Evolutionary conservation across 169 alveolate genomes (phyloP).

Genomic region (Plasmodium gonderi): DNA sequence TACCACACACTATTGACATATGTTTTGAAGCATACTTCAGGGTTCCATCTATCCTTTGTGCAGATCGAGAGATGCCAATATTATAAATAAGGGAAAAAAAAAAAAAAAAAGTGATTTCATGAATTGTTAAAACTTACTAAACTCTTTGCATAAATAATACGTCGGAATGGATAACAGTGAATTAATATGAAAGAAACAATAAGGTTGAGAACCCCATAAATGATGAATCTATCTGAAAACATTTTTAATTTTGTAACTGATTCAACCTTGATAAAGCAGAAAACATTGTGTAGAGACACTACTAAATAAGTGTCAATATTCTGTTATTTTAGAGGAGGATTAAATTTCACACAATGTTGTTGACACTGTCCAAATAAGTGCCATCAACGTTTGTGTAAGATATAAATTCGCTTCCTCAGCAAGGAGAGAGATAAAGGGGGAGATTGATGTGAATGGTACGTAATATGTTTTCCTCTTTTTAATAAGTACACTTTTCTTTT

Average conservation of each 20-base stretch:
- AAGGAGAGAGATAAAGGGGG: too few relatives aligned
- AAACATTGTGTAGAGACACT: background rate
- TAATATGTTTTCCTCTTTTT: background rate
- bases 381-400: background rate
- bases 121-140: background rate
- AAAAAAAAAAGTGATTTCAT: background rate
- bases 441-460: too few relatives aligned
- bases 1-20: background rate
- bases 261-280: background rate
- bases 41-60: background rate
- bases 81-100: background rate
- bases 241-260: background rate
- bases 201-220: too few relatives aligned
- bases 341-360: background rate
- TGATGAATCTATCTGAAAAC: background rate
- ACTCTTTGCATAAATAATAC: background rate
- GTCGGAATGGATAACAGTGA: background rate
- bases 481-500: background rate
- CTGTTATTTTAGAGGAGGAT: background rate
- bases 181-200: background rate
- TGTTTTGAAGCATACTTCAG: background rate
- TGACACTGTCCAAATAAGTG: background rate
- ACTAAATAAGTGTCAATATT: background rate
- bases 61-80: background rate
- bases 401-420: background rate